Base-by-base conservation (phyloP, 2,329 filamentous ascomycete genomes). In the Tympanopsis confertula region DNA sequence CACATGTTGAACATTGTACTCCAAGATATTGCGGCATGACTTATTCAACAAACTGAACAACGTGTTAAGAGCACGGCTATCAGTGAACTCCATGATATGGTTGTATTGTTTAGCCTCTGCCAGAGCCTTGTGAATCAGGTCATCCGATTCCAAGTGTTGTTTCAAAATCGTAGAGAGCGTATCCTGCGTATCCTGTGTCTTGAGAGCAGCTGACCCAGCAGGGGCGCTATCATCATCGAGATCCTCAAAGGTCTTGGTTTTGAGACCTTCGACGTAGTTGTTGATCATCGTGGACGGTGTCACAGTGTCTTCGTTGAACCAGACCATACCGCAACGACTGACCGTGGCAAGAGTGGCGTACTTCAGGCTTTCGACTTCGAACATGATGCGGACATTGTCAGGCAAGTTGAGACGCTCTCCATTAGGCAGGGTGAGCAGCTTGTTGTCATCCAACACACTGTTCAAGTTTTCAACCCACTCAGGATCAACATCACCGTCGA, bases 401-500 rank as follows among this genome's bases (percentile, higher is more conserved):
- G 91, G 93, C 32, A 99, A 63, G 54, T 91, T 95, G 39, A 99
- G 79, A 68, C 91, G 89, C 62, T 99, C 91, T 62, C 91, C 91
- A 49, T 99, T 99, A 19, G 91, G 93, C 46, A 99, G 65, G 0
- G 91, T 99, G 20, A 99, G 74, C 30, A 99, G 69, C 59, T 96
- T 98, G 68, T 99, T 99, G 64, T 99, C 91, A 53, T 99, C 91
- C 30, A 99, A 75, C 40, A 99, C 93, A 71, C 86, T 94, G 78
- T 99, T 99, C 69, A 99, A 67, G 58, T 99, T 99, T 58, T 99
- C 91, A 47, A 99, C 91, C 91, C 91, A 99, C 59, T 96, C 93
- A 1, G 91, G 91, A 58, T 99, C 91, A 44, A 99, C 91, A 57
- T 99, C 91, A 43, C 91, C 93, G 57, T 99, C 91, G 51, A 99